Evolutionary conservation across 192 early-diverging fungal species (phyloP), one percentile per base, ranked within the genome.

Genomic region (Backusella luteola): DNA sequence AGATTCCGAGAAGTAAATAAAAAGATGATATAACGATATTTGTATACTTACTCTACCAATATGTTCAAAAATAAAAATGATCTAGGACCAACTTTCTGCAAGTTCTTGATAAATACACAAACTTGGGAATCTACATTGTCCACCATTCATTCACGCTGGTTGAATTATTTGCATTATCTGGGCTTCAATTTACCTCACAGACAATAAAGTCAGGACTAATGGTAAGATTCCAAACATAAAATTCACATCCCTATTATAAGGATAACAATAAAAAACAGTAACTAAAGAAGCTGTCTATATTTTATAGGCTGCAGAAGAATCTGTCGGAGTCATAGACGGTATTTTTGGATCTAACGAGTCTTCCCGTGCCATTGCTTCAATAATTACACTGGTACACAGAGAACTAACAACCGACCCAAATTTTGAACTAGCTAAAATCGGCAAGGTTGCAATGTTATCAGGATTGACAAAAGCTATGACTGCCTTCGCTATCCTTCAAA

Each of bases 331-430:
- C 32, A 88, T 98, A 52, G 97, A 98, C 84, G 96, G 94, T 6
- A 78, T 99, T 6, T 98, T 99, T 87, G 97, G 97, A n/a, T 91
- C 93, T 6, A 98, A 94, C 2, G 96, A 99, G 76, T 96, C 97
- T 0, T 96, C 96, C 23, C 88, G 92, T 26, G 94, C 95, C 17
- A 81, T 96, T 36, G 90, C 93, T 2, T 89, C 93, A 23, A 89
- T 97, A 66, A 89, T 97, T 36, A 83, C 90, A 36, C 82, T 97
- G 69, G 90, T 94, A 39, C 89, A 90, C 56, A 85, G 91, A 26
- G 95, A 96, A 78, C 79, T 93, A 8, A 78, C 87, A 66, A 89
- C 91, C 21, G 88, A 92, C 76, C 86, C 89, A 5, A 91, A 91
- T 42, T 89, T 91, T 71, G 86, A 82, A 63, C 79, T 89, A 23